phyloP scores from a whole-genome alignment of 1,284 basidiomycete species.

The Termitomyces sp. region DNA sequence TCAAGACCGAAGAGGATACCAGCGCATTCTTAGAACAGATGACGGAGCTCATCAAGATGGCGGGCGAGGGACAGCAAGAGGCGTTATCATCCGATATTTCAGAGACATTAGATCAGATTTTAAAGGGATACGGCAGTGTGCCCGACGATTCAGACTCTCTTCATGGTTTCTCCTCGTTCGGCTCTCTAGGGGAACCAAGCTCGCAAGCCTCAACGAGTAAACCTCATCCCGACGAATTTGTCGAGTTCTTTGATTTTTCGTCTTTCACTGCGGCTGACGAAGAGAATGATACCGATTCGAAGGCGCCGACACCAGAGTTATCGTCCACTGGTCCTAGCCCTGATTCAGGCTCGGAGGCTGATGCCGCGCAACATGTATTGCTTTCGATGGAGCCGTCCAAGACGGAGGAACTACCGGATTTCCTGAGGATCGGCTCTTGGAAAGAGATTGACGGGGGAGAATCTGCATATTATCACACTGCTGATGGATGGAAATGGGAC shows the following conservation, averaged over 20 bases:
- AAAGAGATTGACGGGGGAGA: constrained; percentile 74
- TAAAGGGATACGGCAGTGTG: constrained; percentile 45
- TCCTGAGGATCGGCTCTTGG: constrained; percentile 53
- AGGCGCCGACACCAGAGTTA: constrained; percentile 66
- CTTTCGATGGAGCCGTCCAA: constrained; percentile 32
- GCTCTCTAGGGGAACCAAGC: constrained; percentile 27
- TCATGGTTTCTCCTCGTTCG: constrained; percentile 29
- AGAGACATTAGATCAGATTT: constrained; percentile 54
- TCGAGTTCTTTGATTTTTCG: constrained; percentile 66
- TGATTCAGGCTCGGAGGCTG: constrained; percentile 63
- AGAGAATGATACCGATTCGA: constrained; percentile 58
- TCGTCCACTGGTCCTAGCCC: constrained; percentile 75
- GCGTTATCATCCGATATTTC: constrained; percentile 48
- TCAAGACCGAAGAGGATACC: constrained; percentile 64
- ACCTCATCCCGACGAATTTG: constrained; percentile 41
- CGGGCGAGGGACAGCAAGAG: constrained; percentile 39
- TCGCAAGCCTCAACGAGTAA: constrained; percentile 31
- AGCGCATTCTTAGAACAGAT: constrained; percentile 56
- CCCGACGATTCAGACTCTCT: constrained; percentile 35
- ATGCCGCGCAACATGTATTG: constrained; percentile 33
- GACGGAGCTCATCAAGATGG: constrained; percentile 53
- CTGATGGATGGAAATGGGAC: constrained; percentile 67
- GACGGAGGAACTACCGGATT: constrained; percentile 47
- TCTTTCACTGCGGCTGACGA: constrained; percentile 44
- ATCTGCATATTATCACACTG: constrained; percentile 59